These are phyloP conservation scores for Botrytis byssoidea DNA, from an alignment of 2,329 filamentous ascomycete species.

Conservation along the genomic window DNA sequence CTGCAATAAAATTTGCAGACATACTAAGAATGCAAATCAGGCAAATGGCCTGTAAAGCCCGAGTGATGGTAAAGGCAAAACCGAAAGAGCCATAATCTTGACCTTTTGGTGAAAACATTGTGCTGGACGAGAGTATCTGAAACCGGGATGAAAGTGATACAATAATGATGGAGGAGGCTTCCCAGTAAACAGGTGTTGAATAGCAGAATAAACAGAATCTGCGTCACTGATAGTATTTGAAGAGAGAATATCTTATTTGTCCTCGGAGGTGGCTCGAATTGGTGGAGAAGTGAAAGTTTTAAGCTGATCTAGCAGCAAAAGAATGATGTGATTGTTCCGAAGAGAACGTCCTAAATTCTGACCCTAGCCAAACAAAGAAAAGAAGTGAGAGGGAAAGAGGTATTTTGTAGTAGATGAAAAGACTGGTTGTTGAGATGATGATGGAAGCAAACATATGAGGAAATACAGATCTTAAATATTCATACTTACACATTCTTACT, in stretches of 20 bases:
- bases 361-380: slow-evolving; percentile 28
- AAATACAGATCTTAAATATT: slow-evolving; percentile 36
- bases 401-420: slow-evolving; percentile 33
- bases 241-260: not conserved
- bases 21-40: slow-evolving; percentile 79
- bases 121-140: not conserved
- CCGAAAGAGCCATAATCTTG: slow-evolving; percentile 63
- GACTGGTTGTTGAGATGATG: slow-evolving; percentile 33
- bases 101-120: slow-evolving; percentile 26
- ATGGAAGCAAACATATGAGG: slow-evolving; percentile 30
- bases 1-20: slow-evolving; percentile 75
- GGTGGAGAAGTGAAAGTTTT: slow-evolving; percentile 23
- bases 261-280: not conserved
- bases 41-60: slow-evolving; percentile 66
- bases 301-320: slow-evolving; percentile 35
- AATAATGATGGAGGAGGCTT: not conserved
- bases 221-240: not conserved
- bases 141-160: not conserved
- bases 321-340: slow-evolving; percentile 32
- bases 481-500: slow-evolving; percentile 23
- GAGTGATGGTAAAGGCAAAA: slow-evolving; percentile 72
- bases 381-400: slow-evolving; percentile 27
- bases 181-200: not conserved
- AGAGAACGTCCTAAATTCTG: slow-evolving; percentile 31
- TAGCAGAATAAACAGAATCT: not conserved